Evolutionary conservation across 2,329 filamentous ascomycete species (phyloP).

Genomic region (Fonsecaea monophora): DNA sequence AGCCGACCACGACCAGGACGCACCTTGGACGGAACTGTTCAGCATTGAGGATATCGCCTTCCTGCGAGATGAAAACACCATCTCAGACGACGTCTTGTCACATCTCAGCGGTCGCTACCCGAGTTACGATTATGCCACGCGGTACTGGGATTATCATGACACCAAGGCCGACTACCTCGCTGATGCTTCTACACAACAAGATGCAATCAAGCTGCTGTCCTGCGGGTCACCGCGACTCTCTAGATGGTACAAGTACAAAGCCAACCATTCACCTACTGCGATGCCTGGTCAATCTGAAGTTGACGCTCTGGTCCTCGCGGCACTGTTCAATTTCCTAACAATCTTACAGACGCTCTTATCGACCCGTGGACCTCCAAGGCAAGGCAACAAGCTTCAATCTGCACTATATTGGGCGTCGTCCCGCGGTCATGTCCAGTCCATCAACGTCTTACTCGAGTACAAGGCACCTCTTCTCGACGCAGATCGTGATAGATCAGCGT

Average conservation of each 20-base stretch:
- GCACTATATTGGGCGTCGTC: slow-evolving; percentile 30
- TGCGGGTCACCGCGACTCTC: slow-evolving; percentile 8
- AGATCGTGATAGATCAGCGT: slow-evolving; percentile 7
- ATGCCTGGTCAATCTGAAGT: slow-evolving; percentile 21
- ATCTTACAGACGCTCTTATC: slow-evolving; percentile 19
- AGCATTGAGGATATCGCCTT: slow-evolving; percentile 28
- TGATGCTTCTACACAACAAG: slow-evolving; percentile 14
- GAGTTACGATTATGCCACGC: slow-evolving; percentile 26
- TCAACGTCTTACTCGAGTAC: slow-evolving; percentile 25
- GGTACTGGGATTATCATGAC: slow-evolving; percentile 27
- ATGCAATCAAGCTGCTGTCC: slow-evolving; percentile 21
- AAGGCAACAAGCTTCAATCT: slow-evolving; percentile 16
- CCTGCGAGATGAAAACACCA: slow-evolving; percentile 24
- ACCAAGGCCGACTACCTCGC: slow-evolving; percentile 13
- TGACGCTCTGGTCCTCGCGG: slow-evolving; percentile 24
- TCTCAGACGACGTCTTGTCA: slow-evolving; percentile 14
- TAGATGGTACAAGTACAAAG: slow-evolving; percentile 28
- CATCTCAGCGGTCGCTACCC: slow-evolving; percentile 10
- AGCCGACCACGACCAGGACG: slow-evolving; percentile 13
- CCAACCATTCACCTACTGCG: slow-evolving; percentile 12
- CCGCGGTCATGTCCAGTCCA: slow-evolving; percentile 14
- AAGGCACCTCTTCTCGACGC: slow-evolving; percentile 9
- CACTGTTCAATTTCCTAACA: slow-evolving; percentile 22
- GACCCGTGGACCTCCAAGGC: slow-evolving; percentile 1
- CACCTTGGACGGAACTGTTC: slow-evolving; percentile 21